A percentile compares a stretch with the other conserved stretches of the same genome.
phyloP scores from a whole-genome alignment of 1,284 basidiomycete genomes.

The Peniophora sp. region DNA sequence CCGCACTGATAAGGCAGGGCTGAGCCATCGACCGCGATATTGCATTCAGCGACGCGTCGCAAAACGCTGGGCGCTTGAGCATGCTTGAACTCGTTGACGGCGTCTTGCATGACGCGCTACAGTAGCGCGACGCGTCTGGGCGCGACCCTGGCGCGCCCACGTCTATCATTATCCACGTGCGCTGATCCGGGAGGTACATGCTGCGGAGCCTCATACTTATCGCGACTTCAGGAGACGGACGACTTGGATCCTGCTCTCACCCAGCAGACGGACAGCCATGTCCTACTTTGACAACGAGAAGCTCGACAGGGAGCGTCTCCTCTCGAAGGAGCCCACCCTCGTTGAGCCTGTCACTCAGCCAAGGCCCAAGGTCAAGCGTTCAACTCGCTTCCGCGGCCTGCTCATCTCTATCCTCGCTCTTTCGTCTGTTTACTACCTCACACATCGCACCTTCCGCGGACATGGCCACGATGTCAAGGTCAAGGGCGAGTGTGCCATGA shows the following conservation, averaged over 20 bases:
- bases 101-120: too few relatives aligned
- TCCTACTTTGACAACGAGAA: background rate
- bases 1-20: too few relatives aligned
- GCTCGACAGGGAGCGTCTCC: background rate
- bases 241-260: background rate
- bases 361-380: background rate
- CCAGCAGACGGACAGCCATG: background rate
- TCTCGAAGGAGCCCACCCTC: background rate
- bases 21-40: background rate
- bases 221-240: too few relatives aligned
- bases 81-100: too few relatives aligned
- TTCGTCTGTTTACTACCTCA: background rate
- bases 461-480: background rate
- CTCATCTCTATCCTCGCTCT: background rate
- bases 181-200: too few relatives aligned
- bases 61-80: background rate
- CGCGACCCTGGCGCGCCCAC: too few relatives aligned
- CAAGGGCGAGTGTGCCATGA: background rate
- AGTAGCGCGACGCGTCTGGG: too few relatives aligned
- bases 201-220: too few relatives aligned
- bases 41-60: too few relatives aligned
- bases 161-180: too few relatives aligned
- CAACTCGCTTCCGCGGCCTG: background rate
- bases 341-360: background rate
- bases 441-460: background rate